These are phyloP conservation scores for Tolypocladium ovalisporum DNA, from an alignment of 2,329 filamentous ascomycete genomes.

Conservation along the genomic window DNA sequence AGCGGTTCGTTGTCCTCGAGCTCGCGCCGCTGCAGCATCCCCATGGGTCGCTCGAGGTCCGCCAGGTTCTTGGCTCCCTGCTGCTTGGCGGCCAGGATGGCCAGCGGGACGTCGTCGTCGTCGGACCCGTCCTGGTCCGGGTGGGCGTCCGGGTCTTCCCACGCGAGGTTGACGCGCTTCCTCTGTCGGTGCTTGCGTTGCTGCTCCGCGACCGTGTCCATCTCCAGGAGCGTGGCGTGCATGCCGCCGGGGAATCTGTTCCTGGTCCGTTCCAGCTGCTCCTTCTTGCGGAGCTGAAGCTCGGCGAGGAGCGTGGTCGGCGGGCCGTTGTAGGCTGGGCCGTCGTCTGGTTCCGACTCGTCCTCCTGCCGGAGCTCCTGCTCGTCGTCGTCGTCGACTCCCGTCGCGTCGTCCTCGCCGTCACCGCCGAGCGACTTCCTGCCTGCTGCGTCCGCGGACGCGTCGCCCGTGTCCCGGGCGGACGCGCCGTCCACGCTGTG, in stretches of 20 bases:
- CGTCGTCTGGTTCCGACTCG: slow-evolving; percentile 30
- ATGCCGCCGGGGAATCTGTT: slow-evolving; percentile 62
- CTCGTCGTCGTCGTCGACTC: slow-evolving; percentile 15
- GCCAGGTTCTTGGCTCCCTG: slow-evolving; percentile 39
- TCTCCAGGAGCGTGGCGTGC: slow-evolving; percentile 79
- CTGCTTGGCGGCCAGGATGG: slow-evolving; percentile 57
- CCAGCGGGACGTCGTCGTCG: slow-evolving; percentile 83
- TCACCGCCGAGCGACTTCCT: background rate
- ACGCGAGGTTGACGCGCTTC: slow-evolving; percentile 76
- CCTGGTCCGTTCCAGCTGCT: slow-evolving; percentile 66
- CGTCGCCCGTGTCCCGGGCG: slow-evolving; percentile 16
- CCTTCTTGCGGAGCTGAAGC: slow-evolving; percentile 79
- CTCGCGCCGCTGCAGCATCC: slow-evolving; percentile 69
- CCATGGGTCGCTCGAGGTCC: slow-evolving; percentile 54
- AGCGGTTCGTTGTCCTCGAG: slow-evolving; percentile 90
- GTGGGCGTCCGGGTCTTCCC: slow-evolving; percentile 60
- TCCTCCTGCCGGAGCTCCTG: slow-evolving; percentile 28
- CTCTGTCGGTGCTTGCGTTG: slow-evolving; percentile 64
- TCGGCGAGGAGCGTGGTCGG: slow-evolving; percentile 91
- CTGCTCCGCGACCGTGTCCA: slow-evolving; percentile 82
- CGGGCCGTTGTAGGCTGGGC: slow-evolving; percentile 50
- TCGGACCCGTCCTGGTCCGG: slow-evolving; percentile 35
- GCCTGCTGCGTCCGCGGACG: slow-evolving; percentile 1
- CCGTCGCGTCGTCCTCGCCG: slow-evolving; percentile 4
- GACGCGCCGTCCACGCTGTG: slow-evolving; percentile 8